Evolutionary conservation across 768 basidiomycete genomes (phyloP).

Genomic region (Nidula microcarpa): DNA sequence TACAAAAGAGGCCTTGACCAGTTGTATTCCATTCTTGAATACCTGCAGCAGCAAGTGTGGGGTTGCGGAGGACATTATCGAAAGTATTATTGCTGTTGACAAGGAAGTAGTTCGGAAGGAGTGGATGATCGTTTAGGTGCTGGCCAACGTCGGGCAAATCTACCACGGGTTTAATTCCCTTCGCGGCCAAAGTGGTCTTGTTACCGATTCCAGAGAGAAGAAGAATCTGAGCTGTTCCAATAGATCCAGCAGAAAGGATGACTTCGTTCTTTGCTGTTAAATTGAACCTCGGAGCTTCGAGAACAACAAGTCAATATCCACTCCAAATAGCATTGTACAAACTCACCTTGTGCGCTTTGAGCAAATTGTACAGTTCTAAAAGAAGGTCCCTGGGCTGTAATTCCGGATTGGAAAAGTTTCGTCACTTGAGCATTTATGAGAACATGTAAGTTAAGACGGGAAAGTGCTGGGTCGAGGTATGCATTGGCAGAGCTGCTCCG

Average conservation of each 20-base stretch:
- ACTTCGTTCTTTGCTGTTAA: background rate
- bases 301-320: too few relatives aligned
- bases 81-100: constrained; percentile 10
- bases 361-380: too few relatives aligned
- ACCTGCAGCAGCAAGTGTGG: background rate
- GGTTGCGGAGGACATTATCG: background rate
- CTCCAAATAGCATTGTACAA: too few relatives aligned
- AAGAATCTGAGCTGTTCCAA: constrained; percentile 20
- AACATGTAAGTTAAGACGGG: constrained; percentile 18
- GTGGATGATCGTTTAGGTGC: constrained; percentile 13
- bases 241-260: constrained; percentile 13
- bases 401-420: constrained; percentile 5
- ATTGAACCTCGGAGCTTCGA: background rate
- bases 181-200: background rate
- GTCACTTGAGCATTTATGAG: constrained; percentile 14
- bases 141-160: constrained; percentile 15
- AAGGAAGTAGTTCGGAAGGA: constrained; percentile 1
- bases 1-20: background rate
- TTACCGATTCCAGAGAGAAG: constrained; percentile 18
- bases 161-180: constrained; percentile 11
- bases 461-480: constrained; percentile 11
- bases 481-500: constrained; percentile 15
- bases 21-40: background rate
- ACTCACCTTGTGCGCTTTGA: too few relatives aligned
- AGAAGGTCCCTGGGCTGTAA: background rate